Conservation (phyloP, 2,329 filamentous ascomycete species). For the Arachnopeziza araneosa region DNA sequence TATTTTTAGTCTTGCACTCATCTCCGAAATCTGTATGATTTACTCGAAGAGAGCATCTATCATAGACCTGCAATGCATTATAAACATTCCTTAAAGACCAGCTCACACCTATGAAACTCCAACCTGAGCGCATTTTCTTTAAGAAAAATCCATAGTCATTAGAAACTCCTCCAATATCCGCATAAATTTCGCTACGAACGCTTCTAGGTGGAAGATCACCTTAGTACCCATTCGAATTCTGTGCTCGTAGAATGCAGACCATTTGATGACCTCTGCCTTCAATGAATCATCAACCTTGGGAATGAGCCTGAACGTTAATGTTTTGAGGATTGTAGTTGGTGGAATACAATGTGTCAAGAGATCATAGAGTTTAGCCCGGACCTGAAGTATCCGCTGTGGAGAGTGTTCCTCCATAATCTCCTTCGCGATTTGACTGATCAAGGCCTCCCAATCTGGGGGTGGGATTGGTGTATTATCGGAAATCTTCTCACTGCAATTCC, state of each 20-base stretch:
- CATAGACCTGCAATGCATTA: background rate
- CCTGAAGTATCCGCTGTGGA: constrained; percentile 80
- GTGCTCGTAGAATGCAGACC: constrained; percentile 97
- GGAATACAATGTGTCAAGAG: constrained; percentile 96
- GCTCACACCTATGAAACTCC: background rate
- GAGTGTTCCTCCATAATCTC: constrained; percentile 92
- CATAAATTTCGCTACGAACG: constrained; percentile 99
- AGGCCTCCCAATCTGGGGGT: constrained; percentile 92
- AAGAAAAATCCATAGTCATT: constrained; percentile 73
- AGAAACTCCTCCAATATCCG: constrained; percentile 84
- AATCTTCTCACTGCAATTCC: constrained; percentile 68
- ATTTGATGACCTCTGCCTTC: constrained; percentile 88
- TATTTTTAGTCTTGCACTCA: background rate
- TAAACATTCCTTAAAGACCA: background rate
- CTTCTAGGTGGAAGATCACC: constrained; percentile 96
- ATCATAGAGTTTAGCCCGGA: constrained; percentile 93
- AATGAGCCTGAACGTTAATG: constrained; percentile 88
- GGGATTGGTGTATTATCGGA: constrained; percentile 84
- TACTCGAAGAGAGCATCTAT: background rate
- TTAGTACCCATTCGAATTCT: constrained; percentile 87
- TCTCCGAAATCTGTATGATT: background rate
- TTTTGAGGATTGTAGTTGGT: constrained; percentile 88
- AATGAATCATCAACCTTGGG: constrained; percentile 80
- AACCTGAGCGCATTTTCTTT: background rate
- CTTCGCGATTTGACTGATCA: constrained; percentile 83